These are phyloP conservation scores for Moesziomyces aphidis DNA, from an alignment of 1,284 basidiomycete species.

Conservation along the genomic window DNA sequence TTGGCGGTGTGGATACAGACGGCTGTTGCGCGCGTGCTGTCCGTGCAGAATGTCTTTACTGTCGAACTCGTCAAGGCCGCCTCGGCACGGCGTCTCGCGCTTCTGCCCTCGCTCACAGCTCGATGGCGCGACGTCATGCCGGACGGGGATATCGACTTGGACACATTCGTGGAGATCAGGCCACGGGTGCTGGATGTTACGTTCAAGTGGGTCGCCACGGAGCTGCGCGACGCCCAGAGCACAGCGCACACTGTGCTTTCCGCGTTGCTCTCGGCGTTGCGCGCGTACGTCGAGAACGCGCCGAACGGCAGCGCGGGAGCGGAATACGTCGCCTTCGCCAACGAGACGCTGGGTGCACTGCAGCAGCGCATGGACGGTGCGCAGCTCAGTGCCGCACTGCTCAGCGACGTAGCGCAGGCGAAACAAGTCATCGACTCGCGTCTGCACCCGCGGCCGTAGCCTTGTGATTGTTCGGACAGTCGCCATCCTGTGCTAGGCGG, in stretches of 20 bases:
- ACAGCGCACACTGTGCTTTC: constrained; percentile 37
- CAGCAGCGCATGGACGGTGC: neutral
- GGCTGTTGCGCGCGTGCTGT: constrained; percentile 44
- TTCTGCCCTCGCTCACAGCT: constrained; percentile 5
- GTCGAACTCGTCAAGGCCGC: constrained; percentile 16
- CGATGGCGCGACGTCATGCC: constrained; percentile 2
- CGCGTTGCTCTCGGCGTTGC: constrained; percentile 32
- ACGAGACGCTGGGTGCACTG: constrained; percentile 8
- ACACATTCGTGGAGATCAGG: constrained; percentile 10
- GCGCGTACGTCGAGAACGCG: constrained; percentile 38
- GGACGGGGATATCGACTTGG: constrained; percentile 8
- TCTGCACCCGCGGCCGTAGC: no score
- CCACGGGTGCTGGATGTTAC: constrained; percentile 7
- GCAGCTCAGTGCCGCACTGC: no score
- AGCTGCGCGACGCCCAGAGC: neutral
- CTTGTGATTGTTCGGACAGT: no score
- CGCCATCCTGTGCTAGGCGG: no score
- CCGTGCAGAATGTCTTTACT: constrained; percentile 51
- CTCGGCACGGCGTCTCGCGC: neutral
- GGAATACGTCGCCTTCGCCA: constrained; percentile 19
- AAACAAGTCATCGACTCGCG: no score
- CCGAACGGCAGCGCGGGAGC: constrained; percentile 3
- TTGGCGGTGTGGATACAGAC: constrained; percentile 57
- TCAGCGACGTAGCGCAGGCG: no score
- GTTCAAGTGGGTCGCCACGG: constrained; percentile 5